These are phyloP conservation scores for Limonium bicolor DNA, from an alignment of 148 eudicot genomes.

Conservation along the genomic window DNA sequence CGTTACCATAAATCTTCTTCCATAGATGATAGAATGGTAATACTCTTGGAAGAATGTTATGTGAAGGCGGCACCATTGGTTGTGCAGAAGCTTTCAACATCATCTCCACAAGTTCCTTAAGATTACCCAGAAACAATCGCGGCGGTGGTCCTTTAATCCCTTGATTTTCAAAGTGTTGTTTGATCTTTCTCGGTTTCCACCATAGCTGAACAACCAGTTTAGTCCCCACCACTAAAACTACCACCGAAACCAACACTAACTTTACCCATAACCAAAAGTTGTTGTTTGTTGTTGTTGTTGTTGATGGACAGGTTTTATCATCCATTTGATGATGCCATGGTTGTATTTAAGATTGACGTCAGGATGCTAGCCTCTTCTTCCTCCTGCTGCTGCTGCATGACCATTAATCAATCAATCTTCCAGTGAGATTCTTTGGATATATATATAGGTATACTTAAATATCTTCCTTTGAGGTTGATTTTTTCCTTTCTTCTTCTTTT, in stretches of 20 bases:
- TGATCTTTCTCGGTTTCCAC: constrained; percentile 58
- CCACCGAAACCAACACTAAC: not conserved
- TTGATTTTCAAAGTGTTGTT: constrained; percentile 50
- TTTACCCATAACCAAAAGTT: not conserved
- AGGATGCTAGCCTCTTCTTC: no score
- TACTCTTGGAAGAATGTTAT: constrained; percentile 79
- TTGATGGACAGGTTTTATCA: no score
- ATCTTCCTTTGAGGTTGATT: no score
- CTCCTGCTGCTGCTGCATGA: no score
- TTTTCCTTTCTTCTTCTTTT: no score
- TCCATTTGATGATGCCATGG: no score
- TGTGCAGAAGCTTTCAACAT: constrained; percentile 62
- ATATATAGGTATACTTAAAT: no score
- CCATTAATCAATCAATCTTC: no score
- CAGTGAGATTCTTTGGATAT: no score
- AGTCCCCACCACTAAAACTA: constrained; percentile 9
- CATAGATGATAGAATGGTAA: constrained; percentile 91
- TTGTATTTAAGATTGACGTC: no score
- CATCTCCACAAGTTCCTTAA: constrained; percentile 61
- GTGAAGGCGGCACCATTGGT: constrained; percentile 46
- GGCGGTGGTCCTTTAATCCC: constrained; percentile 79
- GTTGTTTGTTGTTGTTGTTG: no score
- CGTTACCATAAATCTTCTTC: constrained; percentile 86
- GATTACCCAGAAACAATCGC: constrained; percentile 54
- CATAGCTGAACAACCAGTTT: constrained; percentile 43